Base-by-base conservation (phyloP, 768 basidiomycete species). In the Sporobolomyces pararoseus region DNA sequence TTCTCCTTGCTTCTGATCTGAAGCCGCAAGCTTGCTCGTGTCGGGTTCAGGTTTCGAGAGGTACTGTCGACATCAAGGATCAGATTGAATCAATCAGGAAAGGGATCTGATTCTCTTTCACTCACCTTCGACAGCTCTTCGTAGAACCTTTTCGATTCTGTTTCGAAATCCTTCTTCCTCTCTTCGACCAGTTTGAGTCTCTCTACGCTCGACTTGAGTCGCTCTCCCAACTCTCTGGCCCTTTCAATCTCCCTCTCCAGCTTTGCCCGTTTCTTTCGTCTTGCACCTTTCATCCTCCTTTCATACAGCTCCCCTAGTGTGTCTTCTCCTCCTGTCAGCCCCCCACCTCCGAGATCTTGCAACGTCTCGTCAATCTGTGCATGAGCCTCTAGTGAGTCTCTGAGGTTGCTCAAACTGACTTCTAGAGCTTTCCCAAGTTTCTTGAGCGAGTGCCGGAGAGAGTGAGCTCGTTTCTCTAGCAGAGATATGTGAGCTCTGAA, bases 71-170 rank as follows among this genome's bases (percentile, higher is more conserved):
- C 34, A 39, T 50, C 7, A 46, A 2, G 16, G 14, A 53, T 51
- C 21, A 49, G 25, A 34, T 10, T 2, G 3, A 19, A 19, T 2
- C 1, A 35, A 21, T 27, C 13, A 25, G 31, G 5, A 27, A 1
- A 4, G 27, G 5, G 21, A 4, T 2, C n/a, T 19, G 4, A 25
- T 10, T 42, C 39, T 14, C 32, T 14, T 19, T 32, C n/a, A 42
- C 73, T 42, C 42, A 76, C 76, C 70, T 70, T 68, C 7, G 53
- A 29, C 4, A 73, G 50, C 12, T 73, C 73, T 34, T 75, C 74
- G 57, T 76, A 75, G 66, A 60, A 75, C 29, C 13, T 21, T 47
- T 75, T 76, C 27, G 63, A 57, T 17, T 75, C 74, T 3, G 49
- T 47, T 17, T 76, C 75, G 46, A 75, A 76, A 3, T 29, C 29